These are phyloP conservation scores for Sungouiella thailandica DNA, from an alignment of 805 yeast genomes.

Conservation along the genomic window DNA sequence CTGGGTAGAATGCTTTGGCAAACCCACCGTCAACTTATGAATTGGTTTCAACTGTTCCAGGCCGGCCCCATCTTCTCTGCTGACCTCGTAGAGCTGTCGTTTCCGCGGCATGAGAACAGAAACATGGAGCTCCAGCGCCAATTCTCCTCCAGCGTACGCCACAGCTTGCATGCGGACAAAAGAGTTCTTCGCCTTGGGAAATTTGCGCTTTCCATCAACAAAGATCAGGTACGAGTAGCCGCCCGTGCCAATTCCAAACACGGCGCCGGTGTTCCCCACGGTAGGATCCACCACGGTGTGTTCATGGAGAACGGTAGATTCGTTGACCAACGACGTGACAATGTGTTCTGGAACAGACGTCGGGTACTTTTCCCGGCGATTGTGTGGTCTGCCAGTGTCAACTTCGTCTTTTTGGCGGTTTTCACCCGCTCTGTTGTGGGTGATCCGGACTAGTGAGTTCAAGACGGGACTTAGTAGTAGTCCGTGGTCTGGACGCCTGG, in stretches of 20 bases:
- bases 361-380: neutral
- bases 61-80: no score
- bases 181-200: conserved; percentile 3
- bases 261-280: conserved; percentile 6
- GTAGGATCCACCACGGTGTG: conserved; percentile 8
- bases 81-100: conserved; percentile 3
- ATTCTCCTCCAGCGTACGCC: conserved; percentile 5
- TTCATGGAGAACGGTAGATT: conserved; percentile 8
- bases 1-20: conserved; percentile 1
- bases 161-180: conserved; percentile 6
- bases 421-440: neutral
- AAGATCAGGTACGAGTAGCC: conserved; percentile 7
- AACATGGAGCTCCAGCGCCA: conserved; percentile 3
- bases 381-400: neutral
- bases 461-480: neutral
- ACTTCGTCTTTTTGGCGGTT: neutral
- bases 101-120: conserved; percentile 10
- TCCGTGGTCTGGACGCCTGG: conserved; percentile 7
- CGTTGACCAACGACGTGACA: conserved; percentile 6
- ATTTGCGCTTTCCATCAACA: conserved; percentile 3
- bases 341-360: conserved; percentile 2
- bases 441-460: neutral
- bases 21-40: conserved; percentile 3
- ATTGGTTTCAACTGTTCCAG: no score
- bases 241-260: conserved; percentile 9